Evolutionary conservation across 352 stramenopile genomes (phyloP), one percentile per base, ranked within the genome.

Genomic region (Plasmopara viticola): DNA sequence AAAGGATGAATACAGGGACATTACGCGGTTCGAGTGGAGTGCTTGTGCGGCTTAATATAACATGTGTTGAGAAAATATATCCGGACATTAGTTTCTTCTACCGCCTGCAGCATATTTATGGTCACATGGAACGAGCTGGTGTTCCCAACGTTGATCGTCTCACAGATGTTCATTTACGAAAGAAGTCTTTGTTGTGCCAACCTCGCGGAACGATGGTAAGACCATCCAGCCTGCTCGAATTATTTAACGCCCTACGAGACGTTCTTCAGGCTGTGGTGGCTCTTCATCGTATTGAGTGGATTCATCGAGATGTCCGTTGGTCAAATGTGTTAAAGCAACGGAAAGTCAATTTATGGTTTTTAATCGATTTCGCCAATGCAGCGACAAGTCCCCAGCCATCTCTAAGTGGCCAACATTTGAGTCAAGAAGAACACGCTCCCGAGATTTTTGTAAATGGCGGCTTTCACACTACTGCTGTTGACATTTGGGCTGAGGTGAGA

Each of bases 291-390:
- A 44, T 9, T 30, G 57, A 38, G 18, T 63, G 53, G 54, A 60
- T 64, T 44, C 54, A 67, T 55, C 49, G 60, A 40, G 54, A 60
- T 46, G 50, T 64, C 45, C 60, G 54, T 44, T 63, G 60, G 59
- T 39, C 44, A 2, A 66, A 66, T 51, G 44, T 63, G 31, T 39
- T 67, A 2, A 54, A 56, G 38, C 42, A n/a, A 49, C 48, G 38
- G 6, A 53, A 62, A 56, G 39, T 25, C 13, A 2, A 31, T 9
- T 14, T 15, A 46, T 67, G 38, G 59, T 59, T 63, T 53, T 39
- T 63, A 13, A 53, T 60, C 34, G 54, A 60, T 30, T 64, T 67
- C 33, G 59, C 53, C 49, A 48, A 57, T 15, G 48, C 49, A 9
- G 53, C 60, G 5, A 40, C 18, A 43, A 66, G 38, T 48, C 59